These are phyloP conservation scores for Debaryomyces coudertii DNA, from an alignment of 1,139 yeast genomes.

Conservation along the genomic window DNA sequence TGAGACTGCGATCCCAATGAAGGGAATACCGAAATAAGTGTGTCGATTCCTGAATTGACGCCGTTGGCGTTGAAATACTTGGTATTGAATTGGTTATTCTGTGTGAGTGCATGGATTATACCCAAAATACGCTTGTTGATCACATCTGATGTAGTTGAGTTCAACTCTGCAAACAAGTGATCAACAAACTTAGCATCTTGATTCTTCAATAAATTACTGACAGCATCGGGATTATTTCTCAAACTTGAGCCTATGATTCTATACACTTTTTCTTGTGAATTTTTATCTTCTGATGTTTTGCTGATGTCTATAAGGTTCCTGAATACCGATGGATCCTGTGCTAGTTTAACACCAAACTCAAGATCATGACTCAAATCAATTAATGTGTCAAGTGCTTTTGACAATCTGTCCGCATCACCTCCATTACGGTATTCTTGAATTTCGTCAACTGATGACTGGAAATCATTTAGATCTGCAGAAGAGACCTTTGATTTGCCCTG, in stretches of 20 bases:
- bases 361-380: slow-evolving; percentile 67
- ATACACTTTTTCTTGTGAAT: slow-evolving; percentile 43
- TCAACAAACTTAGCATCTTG: slow-evolving; percentile 19
- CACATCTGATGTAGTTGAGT: slow-evolving; percentile 25
- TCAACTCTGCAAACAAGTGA: slow-evolving; percentile 23
- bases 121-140: slow-evolving; percentile 54
- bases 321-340: slow-evolving; percentile 25
- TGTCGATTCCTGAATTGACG: slow-evolving; percentile 26
- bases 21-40: slow-evolving; percentile 33
- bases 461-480: slow-evolving; percentile 27
- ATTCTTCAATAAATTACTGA: slow-evolving; percentile 27
- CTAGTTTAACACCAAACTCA: slow-evolving; percentile 57
- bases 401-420: slow-evolving; percentile 19
- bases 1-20: slow-evolving; percentile 32
- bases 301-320: slow-evolving; percentile 18
- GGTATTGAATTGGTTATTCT: slow-evolving; percentile 30
- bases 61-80: slow-evolving; percentile 27
- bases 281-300: slow-evolving; percentile 15
- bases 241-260: slow-evolving; percentile 60
- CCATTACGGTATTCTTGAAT: slow-evolving; percentile 20
- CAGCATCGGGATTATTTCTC: slow-evolving; percentile 74
- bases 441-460: slow-evolving; percentile 33
- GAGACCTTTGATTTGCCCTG: slow-evolving; percentile 18
- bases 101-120: slow-evolving; percentile 46
- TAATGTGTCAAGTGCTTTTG: slow-evolving; percentile 47